Conservation (phyloP, 441 rosid species). For the Corymbia citriodora region DNA sequence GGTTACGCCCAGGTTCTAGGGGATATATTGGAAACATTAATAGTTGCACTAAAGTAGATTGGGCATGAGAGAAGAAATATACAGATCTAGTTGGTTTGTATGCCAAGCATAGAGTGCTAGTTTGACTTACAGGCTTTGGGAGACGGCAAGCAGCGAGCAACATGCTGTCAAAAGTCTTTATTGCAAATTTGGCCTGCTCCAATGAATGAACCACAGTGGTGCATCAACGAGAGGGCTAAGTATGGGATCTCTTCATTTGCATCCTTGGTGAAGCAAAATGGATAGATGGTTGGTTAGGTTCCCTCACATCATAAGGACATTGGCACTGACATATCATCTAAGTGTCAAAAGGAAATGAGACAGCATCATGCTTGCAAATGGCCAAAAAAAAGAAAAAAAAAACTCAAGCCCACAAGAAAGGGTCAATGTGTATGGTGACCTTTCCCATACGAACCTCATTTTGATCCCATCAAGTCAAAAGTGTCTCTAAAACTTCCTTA, state of each 20-base stretch:
- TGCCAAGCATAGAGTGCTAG: not conserved
- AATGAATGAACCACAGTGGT: not conserved
- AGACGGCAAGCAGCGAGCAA: not conserved
- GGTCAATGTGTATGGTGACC: not conserved
- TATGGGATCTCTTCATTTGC: not conserved
- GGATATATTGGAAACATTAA: not conserved
- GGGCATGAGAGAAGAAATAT: not conserved
- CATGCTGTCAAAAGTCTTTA: not conserved
- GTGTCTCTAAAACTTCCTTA: not conserved
- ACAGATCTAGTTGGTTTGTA: not conserved
- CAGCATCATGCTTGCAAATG: not conserved
- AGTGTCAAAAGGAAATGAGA: not conserved
- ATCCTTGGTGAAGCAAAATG: not conserved
- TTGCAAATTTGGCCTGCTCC: not conserved
- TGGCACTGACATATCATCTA: not conserved
- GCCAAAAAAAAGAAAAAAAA: not conserved
- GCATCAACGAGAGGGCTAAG: not conserved
- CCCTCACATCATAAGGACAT: not conserved
- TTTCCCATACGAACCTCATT: not conserved
- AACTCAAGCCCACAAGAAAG: not conserved
- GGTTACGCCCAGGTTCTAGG: not conserved
- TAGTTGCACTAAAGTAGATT: not conserved
- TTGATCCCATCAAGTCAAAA: not conserved
- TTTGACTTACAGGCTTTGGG: not conserved
- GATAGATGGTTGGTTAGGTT: not conserved